Conservation (phyloP, 2,329 filamentous ascomycete genomes). For the Neofusicoccum sp. region DNA sequence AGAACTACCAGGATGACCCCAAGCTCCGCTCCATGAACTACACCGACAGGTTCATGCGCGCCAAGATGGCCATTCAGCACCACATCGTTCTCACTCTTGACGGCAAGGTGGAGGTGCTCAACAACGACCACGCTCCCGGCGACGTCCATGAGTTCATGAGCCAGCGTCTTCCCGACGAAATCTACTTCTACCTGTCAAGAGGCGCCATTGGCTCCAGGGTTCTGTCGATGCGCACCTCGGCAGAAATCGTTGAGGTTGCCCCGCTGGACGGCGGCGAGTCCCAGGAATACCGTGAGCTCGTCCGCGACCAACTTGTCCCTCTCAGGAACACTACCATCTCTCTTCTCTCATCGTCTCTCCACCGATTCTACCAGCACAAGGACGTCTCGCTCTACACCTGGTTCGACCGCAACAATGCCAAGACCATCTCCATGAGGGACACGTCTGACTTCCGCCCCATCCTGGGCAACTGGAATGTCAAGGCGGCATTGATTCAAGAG, state of each 20-base stretch:
- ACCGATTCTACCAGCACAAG: conserved; percentile 80
- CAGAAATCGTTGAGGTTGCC: conserved; percentile 74
- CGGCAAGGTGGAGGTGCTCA: conserved; percentile 75
- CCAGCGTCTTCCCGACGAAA: conserved; percentile 82
- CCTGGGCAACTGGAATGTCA: conserved; percentile 70
- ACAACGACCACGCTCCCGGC: conserved; percentile 69
- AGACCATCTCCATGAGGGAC: conserved; percentile 62
- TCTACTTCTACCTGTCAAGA: conserved; percentile 84
- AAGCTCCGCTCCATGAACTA: conserved; percentile 71
- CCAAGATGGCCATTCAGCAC: conserved; percentile 80
- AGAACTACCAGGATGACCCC: conserved; percentile 76
- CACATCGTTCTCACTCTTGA: conserved; percentile 75
- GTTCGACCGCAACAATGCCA: conserved; percentile 58
- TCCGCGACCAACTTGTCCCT: conserved; percentile 70
- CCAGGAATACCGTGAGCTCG: conserved; percentile 75
- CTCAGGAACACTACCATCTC: conserved; percentile 74
- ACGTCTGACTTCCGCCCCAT: conserved; percentile 53
- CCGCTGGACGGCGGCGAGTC: conserved; percentile 81
- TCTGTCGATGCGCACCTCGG: conserved; percentile 77
- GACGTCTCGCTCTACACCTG: conserved; percentile 76
- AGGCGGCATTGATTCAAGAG: conserved; percentile 55
- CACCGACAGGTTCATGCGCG: conserved; percentile 81
- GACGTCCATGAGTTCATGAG: conserved; percentile 90
- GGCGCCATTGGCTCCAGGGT: conserved; percentile 78
- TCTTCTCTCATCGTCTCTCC: conserved; percentile 73